These are phyloP conservation scores for Trichosporon faecale DNA, from an alignment of 1,284 basidiomycete species.

Conservation along the genomic window DNA sequence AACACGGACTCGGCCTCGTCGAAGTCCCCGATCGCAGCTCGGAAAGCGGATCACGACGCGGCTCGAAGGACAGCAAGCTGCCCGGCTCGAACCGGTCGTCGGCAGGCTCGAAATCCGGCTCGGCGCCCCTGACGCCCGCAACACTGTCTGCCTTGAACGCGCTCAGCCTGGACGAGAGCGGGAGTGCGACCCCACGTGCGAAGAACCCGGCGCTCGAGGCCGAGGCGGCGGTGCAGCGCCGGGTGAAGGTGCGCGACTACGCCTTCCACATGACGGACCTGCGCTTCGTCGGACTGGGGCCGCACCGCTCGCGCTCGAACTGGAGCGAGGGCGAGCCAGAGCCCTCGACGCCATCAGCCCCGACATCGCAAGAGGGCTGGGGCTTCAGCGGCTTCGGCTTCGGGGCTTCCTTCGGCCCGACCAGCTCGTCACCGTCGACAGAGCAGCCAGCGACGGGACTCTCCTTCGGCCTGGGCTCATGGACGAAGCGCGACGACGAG, in stretches of 20 bases:
- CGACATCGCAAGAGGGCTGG: slow-evolving; percentile 24
- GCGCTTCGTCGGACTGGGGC: slow-evolving; percentile 33
- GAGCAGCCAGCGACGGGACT: neutral
- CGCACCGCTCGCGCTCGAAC: slow-evolving; percentile 21
- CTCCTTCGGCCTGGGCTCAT: slow-evolving; percentile 1
- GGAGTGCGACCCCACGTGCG: neutral
- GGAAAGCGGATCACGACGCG: neutral
- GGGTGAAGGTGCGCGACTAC: slow-evolving; percentile 44
- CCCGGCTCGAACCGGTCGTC: neutral
- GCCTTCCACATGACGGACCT: slow-evolving; percentile 38
- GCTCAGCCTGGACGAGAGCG: neutral
- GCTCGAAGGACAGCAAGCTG: neutral
- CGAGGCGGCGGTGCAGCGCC: slow-evolving; percentile 16
- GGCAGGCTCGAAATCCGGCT: neutral
- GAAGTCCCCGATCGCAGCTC: neutral
- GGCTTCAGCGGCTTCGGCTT: slow-evolving; percentile 23
- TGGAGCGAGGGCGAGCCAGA: slow-evolving; percentile 25
- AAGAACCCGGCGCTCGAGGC: slow-evolving; percentile 1
- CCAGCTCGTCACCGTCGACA: neutral
- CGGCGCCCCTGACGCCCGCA: neutral
- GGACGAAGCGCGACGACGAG: slow-evolving; percentile 19
- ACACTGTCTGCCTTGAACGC: neutral
- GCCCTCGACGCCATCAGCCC: neutral
- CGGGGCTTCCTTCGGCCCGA: slow-evolving; percentile 7
- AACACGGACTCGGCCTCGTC: neutral